phyloP scores from a whole-genome alignment of 1,139 yeast species.

The Nakaseomyces kungkrabaensis region DNA sequence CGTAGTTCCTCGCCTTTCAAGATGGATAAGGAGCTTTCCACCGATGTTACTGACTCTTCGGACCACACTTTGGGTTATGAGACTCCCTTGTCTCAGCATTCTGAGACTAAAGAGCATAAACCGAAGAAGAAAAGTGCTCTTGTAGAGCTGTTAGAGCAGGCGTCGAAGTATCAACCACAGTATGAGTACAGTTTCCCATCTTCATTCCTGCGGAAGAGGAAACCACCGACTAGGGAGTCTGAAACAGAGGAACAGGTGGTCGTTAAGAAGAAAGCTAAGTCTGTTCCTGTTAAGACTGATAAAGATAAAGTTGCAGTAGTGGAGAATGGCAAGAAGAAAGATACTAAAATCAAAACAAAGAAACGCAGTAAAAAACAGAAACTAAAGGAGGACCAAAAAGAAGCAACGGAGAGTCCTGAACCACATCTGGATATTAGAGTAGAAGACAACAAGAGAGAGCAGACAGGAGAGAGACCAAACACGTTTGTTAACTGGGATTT shows the following conservation, averaged over 20 bases:
- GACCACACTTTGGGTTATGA: background rate
- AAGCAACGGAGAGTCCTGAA: background rate
- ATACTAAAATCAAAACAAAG: background rate
- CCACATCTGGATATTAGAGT: background rate
- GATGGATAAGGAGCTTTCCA: background rate
- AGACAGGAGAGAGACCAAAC: background rate
- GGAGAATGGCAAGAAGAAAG: background rate
- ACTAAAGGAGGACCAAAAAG: background rate
- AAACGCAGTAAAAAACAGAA: background rate
- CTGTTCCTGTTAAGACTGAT: background rate
- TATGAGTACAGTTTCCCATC: constrained; percentile 1
- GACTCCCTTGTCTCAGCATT: background rate
- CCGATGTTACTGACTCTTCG: background rate
- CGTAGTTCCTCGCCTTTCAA: background rate
- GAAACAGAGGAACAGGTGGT: background rate
- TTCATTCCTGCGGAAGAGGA: constrained; percentile 1
- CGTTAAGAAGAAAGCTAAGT: too few relatives aligned
- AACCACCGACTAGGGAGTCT: background rate
- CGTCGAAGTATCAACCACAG: constrained; percentile 2
- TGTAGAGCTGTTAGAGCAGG: constrained; percentile 4
- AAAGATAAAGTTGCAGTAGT: background rate
- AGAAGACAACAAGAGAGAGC: constrained; percentile 1
- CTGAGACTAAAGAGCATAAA: constrained; percentile 2
- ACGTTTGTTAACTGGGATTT: constrained; percentile 10
- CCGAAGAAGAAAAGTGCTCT: constrained; percentile 5